Evolutionary conservation across 164 flowering plant genomes (phyloP).

Genomic region (Piper longum): DNA sequence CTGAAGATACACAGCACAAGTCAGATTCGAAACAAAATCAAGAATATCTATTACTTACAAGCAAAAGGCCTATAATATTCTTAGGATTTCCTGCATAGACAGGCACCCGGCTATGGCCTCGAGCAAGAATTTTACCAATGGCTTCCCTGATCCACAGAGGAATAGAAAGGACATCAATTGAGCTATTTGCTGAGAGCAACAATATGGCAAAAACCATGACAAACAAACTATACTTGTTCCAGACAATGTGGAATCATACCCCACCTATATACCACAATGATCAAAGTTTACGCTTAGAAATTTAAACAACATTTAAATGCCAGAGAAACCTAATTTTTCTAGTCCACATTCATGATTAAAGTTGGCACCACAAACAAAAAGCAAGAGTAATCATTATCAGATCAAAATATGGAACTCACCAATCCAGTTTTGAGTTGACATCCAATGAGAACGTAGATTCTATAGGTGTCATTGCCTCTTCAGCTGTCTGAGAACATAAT

Average conservation of each 20-base stretch:
- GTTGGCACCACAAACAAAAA: constrained; percentile 31
- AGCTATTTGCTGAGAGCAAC: neutral
- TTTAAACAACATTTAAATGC: too few species aligned
- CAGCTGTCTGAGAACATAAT: constrained; percentile 54
- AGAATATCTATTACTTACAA: constrained; percentile 33
- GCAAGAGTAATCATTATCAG: too few species aligned
- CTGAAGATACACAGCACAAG: too few species aligned
- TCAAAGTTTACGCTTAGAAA: too few species aligned
- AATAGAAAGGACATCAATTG: neutral
- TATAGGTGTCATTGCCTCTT: constrained; percentile 99
- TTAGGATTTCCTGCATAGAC: constrained; percentile 89
- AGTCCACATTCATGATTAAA: constrained; percentile 48
- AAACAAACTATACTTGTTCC: too few species aligned
- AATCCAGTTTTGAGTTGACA: constrained; percentile 87
- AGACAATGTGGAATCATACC: too few species aligned
- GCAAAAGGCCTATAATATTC: constrained; percentile 83
- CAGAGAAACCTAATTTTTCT: too few species aligned
- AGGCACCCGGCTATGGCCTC: constrained; percentile 98
- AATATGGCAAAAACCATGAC: neutral
- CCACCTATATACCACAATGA: too few species aligned
- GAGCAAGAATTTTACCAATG: constrained; percentile 90
- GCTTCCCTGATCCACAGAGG: constrained; percentile 61
- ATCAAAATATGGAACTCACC: constrained; percentile 34
- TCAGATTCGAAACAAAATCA: too few species aligned
- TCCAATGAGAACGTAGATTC: constrained; percentile 97